Evolutionary conservation across 352 stramenopile species (phyloP).

Genomic region (Phytophthora hibernalis): DNA sequence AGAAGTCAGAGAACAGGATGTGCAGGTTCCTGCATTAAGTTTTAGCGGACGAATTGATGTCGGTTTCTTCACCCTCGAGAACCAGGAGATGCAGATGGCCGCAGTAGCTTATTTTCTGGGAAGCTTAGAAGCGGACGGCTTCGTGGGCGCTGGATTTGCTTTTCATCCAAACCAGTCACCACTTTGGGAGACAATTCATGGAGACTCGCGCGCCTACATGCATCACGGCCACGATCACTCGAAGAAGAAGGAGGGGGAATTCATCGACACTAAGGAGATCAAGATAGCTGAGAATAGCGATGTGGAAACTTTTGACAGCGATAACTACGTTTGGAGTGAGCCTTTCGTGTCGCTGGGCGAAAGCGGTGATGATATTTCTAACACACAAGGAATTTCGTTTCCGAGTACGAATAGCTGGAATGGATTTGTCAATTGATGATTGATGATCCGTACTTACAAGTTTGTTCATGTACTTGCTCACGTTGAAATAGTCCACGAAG

Average conservation of each 20-base stretch:
- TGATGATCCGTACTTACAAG: not conserved
- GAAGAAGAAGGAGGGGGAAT: not conserved
- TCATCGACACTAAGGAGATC: constrained; percentile 7
- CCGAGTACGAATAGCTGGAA: constrained; percentile 40
- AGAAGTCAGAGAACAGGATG: constrained; percentile 8
- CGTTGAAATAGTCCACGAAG: constrained; percentile 47
- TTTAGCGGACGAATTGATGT: constrained; percentile 34
- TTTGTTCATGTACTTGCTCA: not conserved
- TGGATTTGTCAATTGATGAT: not conserved
- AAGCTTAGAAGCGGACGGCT: constrained; percentile 50
- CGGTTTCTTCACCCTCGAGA: constrained; percentile 50
- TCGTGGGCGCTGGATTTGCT: constrained; percentile 62
- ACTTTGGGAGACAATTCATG: constrained; percentile 49
- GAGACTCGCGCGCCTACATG: constrained; percentile 25
- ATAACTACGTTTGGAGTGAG: constrained; percentile 58
- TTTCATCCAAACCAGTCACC: constrained; percentile 41
- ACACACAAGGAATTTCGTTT: constrained; percentile 60
- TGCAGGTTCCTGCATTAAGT: constrained; percentile 43
- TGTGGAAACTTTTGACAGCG: constrained; percentile 11
- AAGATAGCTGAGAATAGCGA: constrained; percentile 14
- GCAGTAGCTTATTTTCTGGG: constrained; percentile 65
- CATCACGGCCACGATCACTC: constrained; percentile 25
- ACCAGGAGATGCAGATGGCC: constrained; percentile 50
- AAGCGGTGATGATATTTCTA: constrained; percentile 26
- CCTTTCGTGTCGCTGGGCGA: constrained; percentile 48